Conservation (phyloP, 441 rosid genomes). For the Daphne laureola region DNA sequence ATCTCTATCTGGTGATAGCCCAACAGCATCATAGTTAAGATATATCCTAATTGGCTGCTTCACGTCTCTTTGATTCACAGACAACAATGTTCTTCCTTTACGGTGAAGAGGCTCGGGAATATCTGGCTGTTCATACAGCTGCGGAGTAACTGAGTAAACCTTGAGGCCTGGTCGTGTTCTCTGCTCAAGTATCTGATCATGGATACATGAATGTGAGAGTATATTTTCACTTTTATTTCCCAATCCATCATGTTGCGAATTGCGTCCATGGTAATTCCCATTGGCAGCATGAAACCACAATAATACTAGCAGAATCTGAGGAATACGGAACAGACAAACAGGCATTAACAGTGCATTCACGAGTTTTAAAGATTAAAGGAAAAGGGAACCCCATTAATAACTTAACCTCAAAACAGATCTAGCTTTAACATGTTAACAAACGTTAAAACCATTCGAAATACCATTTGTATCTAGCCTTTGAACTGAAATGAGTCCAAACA, state of each 20-base stretch:
- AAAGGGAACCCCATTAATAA: too few relatives aligned
- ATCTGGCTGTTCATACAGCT: slow-evolving; percentile 59
- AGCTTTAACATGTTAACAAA: too few relatives aligned
- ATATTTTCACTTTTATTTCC: slow-evolving; percentile 39
- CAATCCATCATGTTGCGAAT: slow-evolving; percentile 26
- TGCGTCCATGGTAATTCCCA: slow-evolving; percentile 32
- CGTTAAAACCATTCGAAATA: too few relatives aligned
- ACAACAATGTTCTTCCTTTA: slow-evolving; percentile 60
- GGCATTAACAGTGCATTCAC: too few relatives aligned
- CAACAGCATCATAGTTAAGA: slow-evolving; percentile 97
- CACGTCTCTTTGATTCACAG: slow-evolving; percentile 34
- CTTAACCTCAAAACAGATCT: too few relatives aligned
- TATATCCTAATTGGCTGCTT: slow-evolving; percentile 92
- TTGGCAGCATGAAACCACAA: slow-evolving; percentile 39
- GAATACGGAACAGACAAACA: slow-evolving; percentile 5
- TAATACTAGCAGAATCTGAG: slow-evolving; percentile 54
- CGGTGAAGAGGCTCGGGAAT: slow-evolving; percentile 29
- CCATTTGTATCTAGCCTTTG: too few relatives aligned
- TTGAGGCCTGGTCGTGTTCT: slow-evolving; percentile 81
- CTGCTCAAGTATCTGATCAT: slow-evolving; percentile 86
- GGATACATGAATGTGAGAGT: slow-evolving; percentile 85
- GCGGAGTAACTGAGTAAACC: slow-evolving; percentile 85
- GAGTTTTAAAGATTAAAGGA: too few relatives aligned
- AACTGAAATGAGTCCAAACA: too few relatives aligned
- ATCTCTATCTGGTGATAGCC: slow-evolving; percentile 89